Evolutionary conservation across 352 stramenopile species (phyloP).

Genomic region (Plasmopara halstedii): DNA sequence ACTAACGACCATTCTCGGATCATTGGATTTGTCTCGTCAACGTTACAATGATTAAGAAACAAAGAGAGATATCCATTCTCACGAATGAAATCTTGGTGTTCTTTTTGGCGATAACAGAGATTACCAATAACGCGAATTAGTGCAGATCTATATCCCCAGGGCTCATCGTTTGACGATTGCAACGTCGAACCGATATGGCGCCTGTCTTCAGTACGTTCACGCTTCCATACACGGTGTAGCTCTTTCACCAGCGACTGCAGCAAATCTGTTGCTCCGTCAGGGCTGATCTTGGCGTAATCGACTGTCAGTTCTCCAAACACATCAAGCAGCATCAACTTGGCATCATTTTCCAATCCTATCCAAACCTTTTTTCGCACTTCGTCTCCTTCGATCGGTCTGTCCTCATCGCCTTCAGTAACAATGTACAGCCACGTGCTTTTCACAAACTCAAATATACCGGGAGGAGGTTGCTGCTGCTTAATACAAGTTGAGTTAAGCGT

Average conservation of each 20-base stretch:
- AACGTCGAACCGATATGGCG: slow-evolving; percentile 3
- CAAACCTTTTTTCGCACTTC: slow-evolving; percentile 61
- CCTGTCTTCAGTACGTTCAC: slow-evolving; percentile 20
- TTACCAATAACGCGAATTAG: slow-evolving; percentile 82
- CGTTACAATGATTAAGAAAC: slow-evolving; percentile 87
- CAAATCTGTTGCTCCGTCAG: slow-evolving; percentile 13
- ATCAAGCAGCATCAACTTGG: slow-evolving; percentile 68
- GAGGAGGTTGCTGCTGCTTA: slow-evolving; percentile 4
- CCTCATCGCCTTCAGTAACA: slow-evolving; percentile 34
- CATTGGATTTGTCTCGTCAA: slow-evolving; percentile 82
- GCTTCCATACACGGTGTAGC: slow-evolving; percentile 49
- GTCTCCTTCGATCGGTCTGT: slow-evolving; percentile 50
- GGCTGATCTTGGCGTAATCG: slow-evolving; percentile 3
- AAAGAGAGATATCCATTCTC: slow-evolving; percentile 62
- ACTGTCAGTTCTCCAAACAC: slow-evolving; percentile 54
- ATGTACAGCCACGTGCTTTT: slow-evolving; percentile 48
- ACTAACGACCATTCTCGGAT: slow-evolving; percentile 88
- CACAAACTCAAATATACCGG: slow-evolving; percentile 43
- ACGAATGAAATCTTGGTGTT: slow-evolving; percentile 73
- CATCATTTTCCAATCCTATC: slow-evolving; percentile 66
- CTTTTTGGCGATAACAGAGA: slow-evolving; percentile 56
- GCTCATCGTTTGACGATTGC: slow-evolving; percentile 21
- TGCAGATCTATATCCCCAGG: slow-evolving; percentile 61
- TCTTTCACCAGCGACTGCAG: slow-evolving; percentile 45
- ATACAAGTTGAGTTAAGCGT: neutral